Evolutionary conservation across 169 alveolate species (phyloP), one percentile per base, ranked within the genome.

Genomic region (Plasmodium yoelii): DNA sequence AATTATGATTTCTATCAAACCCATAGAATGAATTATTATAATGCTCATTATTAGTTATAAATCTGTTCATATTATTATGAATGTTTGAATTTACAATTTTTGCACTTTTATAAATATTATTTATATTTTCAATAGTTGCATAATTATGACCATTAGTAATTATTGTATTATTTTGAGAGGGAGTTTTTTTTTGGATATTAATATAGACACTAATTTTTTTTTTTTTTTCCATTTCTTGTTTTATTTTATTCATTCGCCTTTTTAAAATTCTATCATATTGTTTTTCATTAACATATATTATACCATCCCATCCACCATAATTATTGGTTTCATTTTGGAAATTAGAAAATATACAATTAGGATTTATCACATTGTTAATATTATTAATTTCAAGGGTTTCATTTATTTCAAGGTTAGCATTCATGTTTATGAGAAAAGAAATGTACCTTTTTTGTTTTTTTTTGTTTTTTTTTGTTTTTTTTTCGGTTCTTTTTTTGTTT

Each of bases 201-300:
- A 68, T 53, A 57, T 57, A 84, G 46, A 60, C 74, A n/a, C 91
- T 63, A 57, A 68, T 67, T 46, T 68, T 49, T 46, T 72, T 34
- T 10, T 84, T 84, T 42, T 64, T 84, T 44, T 84, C 87, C 7
- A 84, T 68, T 26, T 84, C 91, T 57, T 68, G 84, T 55, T 84
- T 67, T 8, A 84, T 70, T 59, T 84, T 84, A 4, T 65, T 8
- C 56, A 68, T 19, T 59, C 91, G 39, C 13, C 91, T 57, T 57
- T 67, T 69, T 44, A 84, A 47, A 22, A 84, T 84, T 46, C 87
- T 26, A 28, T 84, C 91, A 71, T 84, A 84, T 46, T 84, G 91
- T 63, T 84, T 68, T n/a, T 84, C 91, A n/a, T 84, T 84, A 18
- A 84, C 91, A 49, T 69, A 84, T n/a, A 84, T 44, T 42, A 84